These are phyloP conservation scores for Cyclotella distinguenda DNA, from an alignment of 108 stramenopile genomes.

Conservation along the genomic window DNA sequence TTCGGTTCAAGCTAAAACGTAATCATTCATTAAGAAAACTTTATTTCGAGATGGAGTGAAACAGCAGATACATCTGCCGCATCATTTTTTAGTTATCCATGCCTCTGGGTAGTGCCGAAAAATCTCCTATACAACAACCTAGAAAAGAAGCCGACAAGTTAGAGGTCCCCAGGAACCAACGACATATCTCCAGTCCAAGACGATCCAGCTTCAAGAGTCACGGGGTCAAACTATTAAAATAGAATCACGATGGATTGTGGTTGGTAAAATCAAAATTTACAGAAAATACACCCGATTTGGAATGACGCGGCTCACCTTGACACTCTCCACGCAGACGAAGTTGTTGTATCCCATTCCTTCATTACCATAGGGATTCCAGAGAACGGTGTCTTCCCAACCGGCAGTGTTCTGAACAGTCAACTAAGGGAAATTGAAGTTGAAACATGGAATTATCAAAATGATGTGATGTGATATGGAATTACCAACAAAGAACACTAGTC, in stretches of 20 bases:
- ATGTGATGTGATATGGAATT: neutral
- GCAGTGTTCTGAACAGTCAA: constrained; percentile 77
- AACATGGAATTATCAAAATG: neutral
- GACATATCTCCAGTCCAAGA: constrained; percentile 82
- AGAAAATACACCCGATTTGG: neutral
- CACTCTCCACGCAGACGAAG: constrained; percentile 95
- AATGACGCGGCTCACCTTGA: constrained; percentile 63
- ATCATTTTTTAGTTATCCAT: too few species aligned
- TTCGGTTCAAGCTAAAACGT: too few species aligned
- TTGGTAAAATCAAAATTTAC: too few species aligned
- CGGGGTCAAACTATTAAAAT: constrained; percentile 68
- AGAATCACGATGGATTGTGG: neutral
- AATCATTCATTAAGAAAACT: too few species aligned
- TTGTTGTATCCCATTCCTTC: constrained; percentile 96
- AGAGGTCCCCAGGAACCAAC: constrained; percentile 61
- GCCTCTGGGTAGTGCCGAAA: too few species aligned
- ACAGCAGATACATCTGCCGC: too few species aligned
- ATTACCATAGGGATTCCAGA: constrained; percentile 94
- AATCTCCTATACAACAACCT: too few species aligned
- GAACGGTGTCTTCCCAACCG: constrained; percentile 93
- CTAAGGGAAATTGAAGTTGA: constrained; percentile 21
- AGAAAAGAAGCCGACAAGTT: neutral
- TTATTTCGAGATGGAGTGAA: too few species aligned
- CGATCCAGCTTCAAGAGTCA: constrained; percentile 71
- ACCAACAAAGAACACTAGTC: constrained; percentile 11